These are phyloP conservation scores for Exsudoporus frostii DNA, from an alignment of 768 basidiomycete genomes.

Conservation along the genomic window DNA sequence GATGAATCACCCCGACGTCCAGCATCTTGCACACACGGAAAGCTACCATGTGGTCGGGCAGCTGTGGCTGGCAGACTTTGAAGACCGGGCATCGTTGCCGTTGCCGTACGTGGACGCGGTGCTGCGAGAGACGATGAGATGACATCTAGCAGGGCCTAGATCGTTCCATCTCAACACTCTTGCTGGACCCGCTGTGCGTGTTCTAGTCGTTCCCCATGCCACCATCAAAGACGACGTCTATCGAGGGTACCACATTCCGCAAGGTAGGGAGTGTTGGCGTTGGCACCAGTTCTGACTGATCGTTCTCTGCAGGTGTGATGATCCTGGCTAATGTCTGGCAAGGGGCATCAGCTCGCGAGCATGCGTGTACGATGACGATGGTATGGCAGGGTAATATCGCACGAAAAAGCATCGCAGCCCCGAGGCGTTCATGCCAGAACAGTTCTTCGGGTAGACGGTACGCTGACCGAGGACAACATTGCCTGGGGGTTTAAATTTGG, in stretches of 20 bases:
- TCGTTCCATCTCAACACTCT: not conserved
- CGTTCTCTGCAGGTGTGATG: slow-evolving; percentile 1
- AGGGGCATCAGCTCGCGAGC: not conserved
- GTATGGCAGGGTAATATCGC: slow-evolving; percentile 37
- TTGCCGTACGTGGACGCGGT: slow-evolving; percentile 36
- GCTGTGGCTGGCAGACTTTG: slow-evolving; percentile 30
- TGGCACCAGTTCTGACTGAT: not conserved
- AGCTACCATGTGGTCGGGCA: slow-evolving; percentile 30
- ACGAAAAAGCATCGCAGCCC: slow-evolving; percentile 34
- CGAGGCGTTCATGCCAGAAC: slow-evolving; percentile 35
- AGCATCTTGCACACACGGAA: slow-evolving; percentile 31
- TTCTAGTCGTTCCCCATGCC: slow-evolving; percentile 40
- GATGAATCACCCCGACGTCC: slow-evolving; percentile 27
- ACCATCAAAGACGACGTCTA: slow-evolving; percentile 36
- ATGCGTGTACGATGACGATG: not conserved
- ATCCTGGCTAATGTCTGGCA: slow-evolving; percentile 15
- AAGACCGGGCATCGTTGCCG: slow-evolving; percentile 25
- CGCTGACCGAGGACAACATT: slow-evolving; percentile 13
- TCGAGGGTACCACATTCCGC: slow-evolving; percentile 35
- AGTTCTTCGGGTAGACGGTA: slow-evolving; percentile 30
- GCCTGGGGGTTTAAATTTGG: slow-evolving; percentile 21
- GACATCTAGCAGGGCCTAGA: slow-evolving; percentile 26
- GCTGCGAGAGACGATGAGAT: slow-evolving; percentile 32
- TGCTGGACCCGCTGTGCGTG: not conserved
- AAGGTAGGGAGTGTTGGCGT: not conserved